Evolutionary conservation across 495 filamentous ascomycete genomes (phyloP).

Genomic region (Podospora bellae-mahoneyi): DNA sequence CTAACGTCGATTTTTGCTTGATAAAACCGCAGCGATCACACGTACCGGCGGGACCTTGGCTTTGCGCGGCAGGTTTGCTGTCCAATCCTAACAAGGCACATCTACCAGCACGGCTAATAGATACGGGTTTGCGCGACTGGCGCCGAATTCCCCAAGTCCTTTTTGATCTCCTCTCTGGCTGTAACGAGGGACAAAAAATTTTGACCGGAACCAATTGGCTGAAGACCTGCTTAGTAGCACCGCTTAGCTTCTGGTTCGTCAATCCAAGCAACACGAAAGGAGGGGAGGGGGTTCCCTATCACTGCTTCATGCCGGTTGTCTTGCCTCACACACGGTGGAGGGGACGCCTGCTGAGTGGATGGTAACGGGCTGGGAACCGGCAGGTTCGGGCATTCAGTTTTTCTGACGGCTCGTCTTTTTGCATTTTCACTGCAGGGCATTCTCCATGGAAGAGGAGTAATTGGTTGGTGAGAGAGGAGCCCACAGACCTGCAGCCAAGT

Average conservation of each 20-base stretch:
- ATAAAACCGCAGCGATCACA: constrained; percentile 4
- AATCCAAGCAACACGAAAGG: background rate
- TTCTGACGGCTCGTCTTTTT: constrained; percentile 13
- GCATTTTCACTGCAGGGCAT: constrained; percentile 25
- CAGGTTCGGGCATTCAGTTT: background rate
- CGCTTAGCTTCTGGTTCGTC: constrained; percentile 9
- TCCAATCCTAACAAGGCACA: constrained; percentile 7
- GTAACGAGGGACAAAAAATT: background rate
- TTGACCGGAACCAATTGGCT: constrained; percentile 10
- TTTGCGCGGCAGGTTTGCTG: background rate
- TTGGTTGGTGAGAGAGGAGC: constrained; percentile 20
- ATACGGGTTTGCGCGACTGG: constrained; percentile 12
- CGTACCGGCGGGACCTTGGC: constrained; percentile 8
- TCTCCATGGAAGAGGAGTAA: constrained; percentile 18
- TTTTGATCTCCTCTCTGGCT: background rate
- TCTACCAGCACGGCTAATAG: background rate
- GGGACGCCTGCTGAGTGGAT: background rate
- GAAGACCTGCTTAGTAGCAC: background rate
- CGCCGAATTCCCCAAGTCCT: constrained; percentile 7
- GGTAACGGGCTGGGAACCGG: background rate
- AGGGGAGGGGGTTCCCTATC: background rate
- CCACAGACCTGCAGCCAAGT: constrained; percentile 33
- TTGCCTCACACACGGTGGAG: constrained; percentile 1
- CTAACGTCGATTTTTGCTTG: background rate
- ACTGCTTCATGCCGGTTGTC: constrained; percentile 2